Evolutionary conservation across 306 rosid genomes (phyloP), one percentile per base, ranked within the genome.

Genomic region (Hylodesmum podocarpum): DNA sequence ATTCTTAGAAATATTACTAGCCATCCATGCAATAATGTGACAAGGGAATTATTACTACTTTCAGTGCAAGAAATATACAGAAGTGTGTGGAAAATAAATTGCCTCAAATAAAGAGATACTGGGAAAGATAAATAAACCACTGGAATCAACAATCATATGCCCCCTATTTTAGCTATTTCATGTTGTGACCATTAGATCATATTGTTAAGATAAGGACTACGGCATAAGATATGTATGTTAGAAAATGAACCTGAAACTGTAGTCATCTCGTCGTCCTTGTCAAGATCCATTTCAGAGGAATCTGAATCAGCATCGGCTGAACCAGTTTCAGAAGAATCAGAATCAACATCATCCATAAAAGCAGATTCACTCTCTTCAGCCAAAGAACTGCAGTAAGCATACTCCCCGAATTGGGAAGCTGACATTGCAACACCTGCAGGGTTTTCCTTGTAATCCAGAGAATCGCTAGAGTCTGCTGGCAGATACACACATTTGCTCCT

Each of bases 251-350:
- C 99, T 88, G 99, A 95, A 86, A 83, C 83, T 77, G 80, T 70
- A 66, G 83, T 80, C 90, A 83, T 86, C 66, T 83, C 96, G 72
- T 87, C 91, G 78, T 89, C 96, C 79, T 78, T 73, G 53, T 92
- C 98, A 18, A 66, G 86, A 76, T 92, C 96, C 34, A 93, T 88
- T 84, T 82, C 94, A 11, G 97, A 92, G 79, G 98, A 87, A 88
- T 92, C 96, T n/a, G 87, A 84, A 54, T 80, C 91, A 2, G 88
- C 79, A 59, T 58, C 41, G 41, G 79, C 82, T 57, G 92, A 80
- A 78, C 46, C 88, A 53, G 92, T 89, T 87, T 87, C 96, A 74
- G 93, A 86, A 70, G 94, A 87, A 83, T 87, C 91, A 22, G 88
- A 74, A 62, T 78, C 92, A 64, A 64, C 88, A 70, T 80, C 92